Evolutionary conservation across 805 yeast species (phyloP).

Genomic region (Maudiozyma pseudohumilis): DNA sequence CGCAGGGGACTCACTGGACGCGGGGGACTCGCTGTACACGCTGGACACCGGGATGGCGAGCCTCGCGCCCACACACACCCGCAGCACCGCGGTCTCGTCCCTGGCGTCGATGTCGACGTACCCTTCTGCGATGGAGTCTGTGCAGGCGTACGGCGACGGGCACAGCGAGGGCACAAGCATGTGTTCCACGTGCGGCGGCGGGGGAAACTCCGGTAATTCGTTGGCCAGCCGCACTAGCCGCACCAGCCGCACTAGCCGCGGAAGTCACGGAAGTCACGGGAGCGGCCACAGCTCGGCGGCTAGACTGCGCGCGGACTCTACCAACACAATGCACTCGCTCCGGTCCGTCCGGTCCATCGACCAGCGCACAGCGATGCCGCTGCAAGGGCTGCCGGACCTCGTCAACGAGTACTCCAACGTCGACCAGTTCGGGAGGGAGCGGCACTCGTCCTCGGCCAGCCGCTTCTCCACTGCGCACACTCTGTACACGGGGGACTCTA

Average conservation of each 20-base stretch:
- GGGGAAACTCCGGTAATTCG: too few species aligned
- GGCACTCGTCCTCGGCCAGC: neutral
- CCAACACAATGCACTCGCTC: conserved; percentile 1
- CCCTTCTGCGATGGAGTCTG: conserved; percentile 1
- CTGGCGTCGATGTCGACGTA: neutral
- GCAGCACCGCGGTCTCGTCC: neutral
- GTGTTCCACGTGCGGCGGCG: neutral
- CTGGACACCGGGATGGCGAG: neutral
- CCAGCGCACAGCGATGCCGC: conserved; percentile 27
- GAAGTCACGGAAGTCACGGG: too few species aligned
- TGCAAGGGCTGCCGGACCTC: conserved; percentile 37
- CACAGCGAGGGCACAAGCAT: neutral
- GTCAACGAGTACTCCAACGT: conserved; percentile 37
- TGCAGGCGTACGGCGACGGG: neutral
- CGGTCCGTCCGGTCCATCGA: conserved; percentile 20
- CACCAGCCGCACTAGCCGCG: too few species aligned
- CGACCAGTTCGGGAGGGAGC: conserved; percentile 24
- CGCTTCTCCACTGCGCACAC: neutral
- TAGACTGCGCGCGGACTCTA: neutral
- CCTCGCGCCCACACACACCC: conserved; percentile 2
- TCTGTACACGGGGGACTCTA: neutral
- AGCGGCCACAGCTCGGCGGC: neutral
- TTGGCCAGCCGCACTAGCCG: too few species aligned
- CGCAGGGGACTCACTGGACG: neutral
- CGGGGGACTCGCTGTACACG: neutral